Conservation (phyloP, 371 early-diverging fungal species). For the Saksenaea vasiformis region DNA sequence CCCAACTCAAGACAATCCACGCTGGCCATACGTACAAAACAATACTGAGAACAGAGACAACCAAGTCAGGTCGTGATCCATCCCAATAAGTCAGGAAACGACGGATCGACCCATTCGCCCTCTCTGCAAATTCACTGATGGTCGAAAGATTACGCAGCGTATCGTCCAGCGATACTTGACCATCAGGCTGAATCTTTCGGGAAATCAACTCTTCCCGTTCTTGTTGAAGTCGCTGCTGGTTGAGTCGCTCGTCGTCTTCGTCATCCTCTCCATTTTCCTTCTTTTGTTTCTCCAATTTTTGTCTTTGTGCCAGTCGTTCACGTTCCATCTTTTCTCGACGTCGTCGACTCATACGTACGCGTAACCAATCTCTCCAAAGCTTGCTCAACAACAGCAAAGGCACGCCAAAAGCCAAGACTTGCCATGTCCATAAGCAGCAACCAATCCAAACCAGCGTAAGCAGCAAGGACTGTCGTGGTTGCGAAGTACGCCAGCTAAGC, state of each 20-base stretch:
- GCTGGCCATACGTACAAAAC: slow-evolving; percentile 32
- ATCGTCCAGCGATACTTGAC: slow-evolving; percentile 46
- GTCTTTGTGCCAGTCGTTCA: slow-evolving; percentile 17
- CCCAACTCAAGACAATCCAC: slow-evolving; percentile 30
- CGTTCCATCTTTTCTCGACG: slow-evolving; percentile 36
- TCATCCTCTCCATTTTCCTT: slow-evolving; percentile 23
- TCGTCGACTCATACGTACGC: slow-evolving; percentile 18
- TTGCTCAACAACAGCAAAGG: slow-evolving; percentile 28
- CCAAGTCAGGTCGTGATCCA: slow-evolving; percentile 26
- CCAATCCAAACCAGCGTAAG: slow-evolving; percentile 28
- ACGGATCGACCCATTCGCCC: slow-evolving; percentile 5
- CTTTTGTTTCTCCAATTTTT: slow-evolving; percentile 18
- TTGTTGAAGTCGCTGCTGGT: slow-evolving; percentile 19
- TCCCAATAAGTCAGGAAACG: slow-evolving; percentile 15
- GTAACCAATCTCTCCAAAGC: slow-evolving; percentile 32
- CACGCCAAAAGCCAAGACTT: slow-evolving; percentile 27
- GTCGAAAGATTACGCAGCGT: slow-evolving; percentile 31
- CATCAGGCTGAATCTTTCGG: slow-evolving; percentile 32
- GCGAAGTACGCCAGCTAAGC: slow-evolving; percentile 24
- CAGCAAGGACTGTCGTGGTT: slow-evolving; percentile 30
- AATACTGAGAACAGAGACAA: slow-evolving; percentile 22
- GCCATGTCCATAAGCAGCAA: slow-evolving; percentile 36
- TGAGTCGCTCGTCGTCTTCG: slow-evolving; percentile 14
- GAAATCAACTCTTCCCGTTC: slow-evolving; percentile 31
- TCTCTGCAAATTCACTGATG: slow-evolving; percentile 29